Evolutionary conservation across 1,284 basidiomycete species (phyloP).

Genomic region (Pseudomicrostroma phylloplanum): DNA sequence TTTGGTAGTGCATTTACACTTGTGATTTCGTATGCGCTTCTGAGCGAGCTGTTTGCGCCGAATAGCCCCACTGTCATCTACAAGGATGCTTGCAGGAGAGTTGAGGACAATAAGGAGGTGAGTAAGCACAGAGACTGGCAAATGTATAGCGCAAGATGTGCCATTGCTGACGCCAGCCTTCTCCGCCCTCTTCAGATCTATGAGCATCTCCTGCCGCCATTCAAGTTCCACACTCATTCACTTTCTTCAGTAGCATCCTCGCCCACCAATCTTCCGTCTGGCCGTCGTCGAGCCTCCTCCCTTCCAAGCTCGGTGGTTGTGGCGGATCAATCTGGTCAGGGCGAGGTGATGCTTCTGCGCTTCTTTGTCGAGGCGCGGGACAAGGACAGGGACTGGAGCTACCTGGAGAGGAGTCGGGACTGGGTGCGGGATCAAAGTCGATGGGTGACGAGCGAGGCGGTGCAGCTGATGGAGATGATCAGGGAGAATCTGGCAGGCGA

Average conservation of each 20-base stretch:
- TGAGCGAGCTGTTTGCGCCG: constrained; percentile 80
- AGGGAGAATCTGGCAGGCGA: not conserved
- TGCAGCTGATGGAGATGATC: not conserved
- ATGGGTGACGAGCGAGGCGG: not conserved
- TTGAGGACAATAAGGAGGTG: constrained; percentile 62
- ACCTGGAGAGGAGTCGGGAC: not conserved
- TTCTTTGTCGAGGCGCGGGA: constrained; percentile 28
- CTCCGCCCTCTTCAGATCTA: constrained; percentile 12
- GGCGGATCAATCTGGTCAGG: constrained; percentile 26
- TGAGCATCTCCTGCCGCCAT: constrained; percentile 33
- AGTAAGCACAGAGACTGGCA: not conserved
- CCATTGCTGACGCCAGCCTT: not conserved
- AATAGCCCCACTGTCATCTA: constrained; percentile 88
- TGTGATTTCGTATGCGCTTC: constrained; percentile 71
- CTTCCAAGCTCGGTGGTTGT: not conserved
- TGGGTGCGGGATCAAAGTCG: not conserved
- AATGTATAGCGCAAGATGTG: not conserved
- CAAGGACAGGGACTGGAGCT: constrained; percentile 22
- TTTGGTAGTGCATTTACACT: constrained; percentile 59
- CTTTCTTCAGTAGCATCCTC: constrained; percentile 16
- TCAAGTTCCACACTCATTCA: constrained; percentile 35
- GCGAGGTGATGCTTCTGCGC: not conserved
- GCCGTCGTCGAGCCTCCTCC: constrained; percentile 19
- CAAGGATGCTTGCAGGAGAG: constrained; percentile 74
- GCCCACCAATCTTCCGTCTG: constrained; percentile 20